Evolutionary conservation across 257 asterid genomes (phyloP), one percentile per base, ranked within the genome.

Genomic region (Catharanthus roseus): DNA sequence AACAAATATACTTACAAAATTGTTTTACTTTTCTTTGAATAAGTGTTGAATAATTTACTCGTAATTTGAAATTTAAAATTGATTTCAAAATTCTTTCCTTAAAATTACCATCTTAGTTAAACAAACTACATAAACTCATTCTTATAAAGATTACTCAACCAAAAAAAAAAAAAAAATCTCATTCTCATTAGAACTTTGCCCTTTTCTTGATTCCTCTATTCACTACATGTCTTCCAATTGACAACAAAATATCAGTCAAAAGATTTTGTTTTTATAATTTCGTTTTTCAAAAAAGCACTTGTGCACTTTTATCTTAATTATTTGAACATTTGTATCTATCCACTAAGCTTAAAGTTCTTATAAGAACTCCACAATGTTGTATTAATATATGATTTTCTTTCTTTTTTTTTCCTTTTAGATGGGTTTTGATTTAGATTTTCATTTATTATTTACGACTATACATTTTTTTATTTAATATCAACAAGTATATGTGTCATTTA

Each of bases 161-260:
- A 11, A 55, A 16, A 19, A 19, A 45, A 45, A 9, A 21, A 1
- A 13, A 53, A 6, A n/a, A n/a, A n/a, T n/a, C n/a, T n/a, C n/a
- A n/a, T n/a, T n/a, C n/a, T 53, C 8, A 28, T 23, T 23, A 6
- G 0, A 53, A 23, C 60, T 53, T 53, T 42, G 5, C 15, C 10
- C 61, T 55, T 51, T 55, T 24, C 18, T 23, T 55, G 33, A 23
- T 55, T 24, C 34, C 33, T 55, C 11, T 55, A 33, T 33, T 57
- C 10, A 57, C 64, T 56, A 28, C 63, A 56, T 26, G 63, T 31
- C 26, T 56, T 28, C 10, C 45, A 21, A 44, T n/a, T 65, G 53
- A 65, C n/a, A 65, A n/a, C 53, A 19, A 41, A 41, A 39, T n/a
- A 65, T 65, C 33, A 65, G 69, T 65, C 69, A 41, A 65, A 38